These are phyloP conservation scores for Boletellus sp. DNA, from an alignment of 768 basidiomycete species.

Conservation along the genomic window DNA sequence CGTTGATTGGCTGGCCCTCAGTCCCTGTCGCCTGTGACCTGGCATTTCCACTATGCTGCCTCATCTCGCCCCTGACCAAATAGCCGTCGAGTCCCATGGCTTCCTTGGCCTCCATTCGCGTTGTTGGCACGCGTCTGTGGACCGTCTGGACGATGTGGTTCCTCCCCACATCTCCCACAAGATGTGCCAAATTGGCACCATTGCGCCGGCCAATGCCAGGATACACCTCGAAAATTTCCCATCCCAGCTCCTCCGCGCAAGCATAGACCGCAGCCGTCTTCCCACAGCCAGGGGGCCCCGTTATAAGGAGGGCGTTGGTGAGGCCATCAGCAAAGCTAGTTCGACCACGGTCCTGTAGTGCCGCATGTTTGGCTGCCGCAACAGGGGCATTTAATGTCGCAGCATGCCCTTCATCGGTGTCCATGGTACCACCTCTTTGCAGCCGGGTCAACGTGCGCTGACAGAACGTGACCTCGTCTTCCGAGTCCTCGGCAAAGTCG, in stretches of 20 bases:
- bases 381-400: neutral
- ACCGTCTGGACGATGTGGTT: slow-evolving; percentile 74
- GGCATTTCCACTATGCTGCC: neutral
- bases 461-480: slow-evolving; percentile 33
- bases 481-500: slow-evolving; percentile 36
- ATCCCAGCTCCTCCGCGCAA: slow-evolving; percentile 88
- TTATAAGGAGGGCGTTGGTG: slow-evolving; percentile 82
- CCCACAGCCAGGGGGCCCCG: slow-evolving; percentile 79
- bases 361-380: slow-evolving; percentile 4
- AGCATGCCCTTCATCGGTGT: neutral
- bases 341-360: slow-evolving; percentile 9
- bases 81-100: slow-evolving; percentile 13
- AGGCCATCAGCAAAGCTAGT: slow-evolving; percentile 45
- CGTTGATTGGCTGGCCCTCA: slow-evolving; percentile 18
- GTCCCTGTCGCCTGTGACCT: slow-evolving; percentile 14
- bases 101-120: slow-evolving; percentile 8
- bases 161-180: slow-evolving; percentile 90
- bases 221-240: slow-evolving; percentile 96
- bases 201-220: slow-evolving; percentile 91
- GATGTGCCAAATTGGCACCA: slow-evolving; percentile 68
- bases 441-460: slow-evolving; percentile 21
- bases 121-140: slow-evolving; percentile 6
- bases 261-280: slow-evolving; percentile 94
- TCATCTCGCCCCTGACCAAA: slow-evolving; percentile 13
- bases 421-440: slow-evolving; percentile 1